phyloP scores from a whole-genome alignment of 306 rosid species.

The Cicer judaicum region DNA sequence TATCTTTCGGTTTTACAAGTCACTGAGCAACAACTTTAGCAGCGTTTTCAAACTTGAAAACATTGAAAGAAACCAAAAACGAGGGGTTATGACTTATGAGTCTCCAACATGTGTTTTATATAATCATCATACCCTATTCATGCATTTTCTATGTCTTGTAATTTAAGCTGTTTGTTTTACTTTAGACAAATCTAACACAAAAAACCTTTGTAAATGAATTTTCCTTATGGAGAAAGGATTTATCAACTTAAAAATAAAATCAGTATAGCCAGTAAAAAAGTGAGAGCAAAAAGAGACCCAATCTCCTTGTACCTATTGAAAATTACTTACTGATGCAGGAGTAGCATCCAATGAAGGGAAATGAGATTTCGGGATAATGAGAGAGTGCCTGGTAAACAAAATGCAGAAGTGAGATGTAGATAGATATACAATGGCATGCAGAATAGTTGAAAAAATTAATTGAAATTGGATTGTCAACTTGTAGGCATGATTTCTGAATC shows the following conservation, averaged over 20 bases:
- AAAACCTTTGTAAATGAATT: slow-evolving; percentile 10
- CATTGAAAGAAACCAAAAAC: neutral
- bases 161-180: neutral
- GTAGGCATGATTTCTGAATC: slow-evolving; percentile 23
- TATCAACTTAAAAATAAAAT: slow-evolving; percentile 22
- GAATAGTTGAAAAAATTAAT: slow-evolving; percentile 19
- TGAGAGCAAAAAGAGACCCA: slow-evolving; percentile 24
- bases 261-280: neutral
- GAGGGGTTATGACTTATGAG: slow-evolving; percentile 21
- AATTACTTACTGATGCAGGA: slow-evolving; percentile 84
- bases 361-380: slow-evolving; percentile 91
- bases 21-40: slow-evolving; percentile 23
- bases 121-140: slow-evolving; percentile 10
- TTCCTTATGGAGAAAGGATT: slow-evolving; percentile 34
- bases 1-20: slow-evolving; percentile 11
- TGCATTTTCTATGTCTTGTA: slow-evolving; percentile 8
- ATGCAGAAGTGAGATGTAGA: slow-evolving; percentile 36
- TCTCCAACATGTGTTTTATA: slow-evolving; percentile 8
- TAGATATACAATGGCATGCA: slow-evolving; percentile 21
- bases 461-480: slow-evolving; percentile 24
- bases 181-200: slow-evolving; percentile 33
- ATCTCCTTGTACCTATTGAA: slow-evolving; percentile 35
- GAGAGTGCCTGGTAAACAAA: slow-evolving; percentile 81
- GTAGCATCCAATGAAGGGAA: slow-evolving; percentile 83
- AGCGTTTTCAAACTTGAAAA: slow-evolving; percentile 32